Conservation (phyloP, 2,329 filamentous ascomycete species). For the Fusarium xyrophilum region DNA sequence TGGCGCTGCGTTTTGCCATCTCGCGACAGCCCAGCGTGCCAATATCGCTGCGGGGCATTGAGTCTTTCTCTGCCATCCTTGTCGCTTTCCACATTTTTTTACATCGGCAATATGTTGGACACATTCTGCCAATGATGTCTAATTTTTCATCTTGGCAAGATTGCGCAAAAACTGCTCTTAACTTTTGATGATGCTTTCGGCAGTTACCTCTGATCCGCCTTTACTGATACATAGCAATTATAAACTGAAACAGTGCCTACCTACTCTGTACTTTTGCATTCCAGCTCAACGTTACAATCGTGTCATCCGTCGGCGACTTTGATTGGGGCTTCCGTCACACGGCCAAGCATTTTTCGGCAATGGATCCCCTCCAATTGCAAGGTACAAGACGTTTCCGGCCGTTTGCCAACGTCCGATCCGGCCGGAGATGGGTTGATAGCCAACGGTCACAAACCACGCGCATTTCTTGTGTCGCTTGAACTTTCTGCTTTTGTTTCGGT, state of each 20-base stretch:
- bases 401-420: conserved; percentile 25
- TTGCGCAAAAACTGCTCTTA: neutral
- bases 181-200: neutral
- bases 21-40: conserved; percentile 30
- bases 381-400: conserved; percentile 40
- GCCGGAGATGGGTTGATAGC: neutral
- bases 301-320: conserved; percentile 7
- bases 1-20: conserved; percentile 27
- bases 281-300: neutral
- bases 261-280: neutral
- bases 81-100: conserved; percentile 27
- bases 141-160: neutral
- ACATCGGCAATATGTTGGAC: conserved; percentile 1
- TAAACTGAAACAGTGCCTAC: neutral
- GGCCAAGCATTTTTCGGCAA: conserved; percentile 20
- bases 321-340: conserved; percentile 11
- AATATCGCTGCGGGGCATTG: conserved; percentile 35
- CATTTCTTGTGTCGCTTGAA: conserved; percentile 8
- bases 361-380: conserved; percentile 22
- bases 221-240: neutral
- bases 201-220: neutral
- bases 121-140: conserved; percentile 1
- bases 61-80: conserved; percentile 32
- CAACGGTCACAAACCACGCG: conserved; percentile 10
- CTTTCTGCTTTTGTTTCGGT: conserved; percentile 21